These are phyloP conservation scores for Xerocomellus intermedius DNA, from an alignment of 768 basidiomycete genomes.

Conservation along the genomic window DNA sequence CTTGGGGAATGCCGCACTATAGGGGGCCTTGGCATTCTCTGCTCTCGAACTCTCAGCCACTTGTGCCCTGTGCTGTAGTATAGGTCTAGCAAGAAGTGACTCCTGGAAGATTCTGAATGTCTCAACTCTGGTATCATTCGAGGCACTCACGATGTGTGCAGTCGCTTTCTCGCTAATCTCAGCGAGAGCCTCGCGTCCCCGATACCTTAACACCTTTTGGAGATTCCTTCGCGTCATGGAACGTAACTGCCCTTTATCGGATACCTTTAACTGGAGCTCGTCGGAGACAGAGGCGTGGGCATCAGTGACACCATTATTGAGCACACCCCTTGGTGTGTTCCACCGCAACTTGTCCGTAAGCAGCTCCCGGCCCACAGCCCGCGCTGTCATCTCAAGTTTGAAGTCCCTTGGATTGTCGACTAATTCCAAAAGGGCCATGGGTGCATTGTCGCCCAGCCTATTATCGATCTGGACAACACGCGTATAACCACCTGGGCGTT, in stretches of 20 bases:
- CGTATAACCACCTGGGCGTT: conserved; percentile 91
- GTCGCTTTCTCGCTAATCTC: conserved; percentile 56
- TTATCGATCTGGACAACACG: conserved; percentile 91
- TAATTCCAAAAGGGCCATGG: conserved; percentile 88
- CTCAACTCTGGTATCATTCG: background rate
- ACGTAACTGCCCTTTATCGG: conserved; percentile 47
- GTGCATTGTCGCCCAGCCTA: conserved; percentile 89
- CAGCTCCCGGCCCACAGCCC: conserved; percentile 84
- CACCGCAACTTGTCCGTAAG: conserved; percentile 52
- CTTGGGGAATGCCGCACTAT: conserved; percentile 25
- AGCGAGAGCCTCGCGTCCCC: conserved; percentile 43
- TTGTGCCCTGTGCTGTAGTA: conserved; percentile 48
- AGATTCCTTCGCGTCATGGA: conserved; percentile 72
- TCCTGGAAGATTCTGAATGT: conserved; percentile 44
- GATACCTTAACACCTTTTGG: conserved; percentile 67
- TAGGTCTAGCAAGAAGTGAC: conserved; percentile 62
- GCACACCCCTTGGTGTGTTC: conserved; percentile 43
- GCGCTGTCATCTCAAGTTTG: conserved; percentile 83
- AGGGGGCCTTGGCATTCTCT: conserved; percentile 22
- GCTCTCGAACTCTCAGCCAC: conserved; percentile 34
- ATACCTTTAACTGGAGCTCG: conserved; percentile 43
- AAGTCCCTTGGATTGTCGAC: conserved; percentile 93
- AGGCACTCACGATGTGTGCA: conserved; percentile 60
- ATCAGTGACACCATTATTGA: conserved; percentile 50
- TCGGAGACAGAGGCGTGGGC: conserved; percentile 46